Evolutionary conservation across 352 stramenopile genomes (phyloP), one percentile per base, ranked within the genome.

Genomic region (Phytophthora sansomeana): DNA sequence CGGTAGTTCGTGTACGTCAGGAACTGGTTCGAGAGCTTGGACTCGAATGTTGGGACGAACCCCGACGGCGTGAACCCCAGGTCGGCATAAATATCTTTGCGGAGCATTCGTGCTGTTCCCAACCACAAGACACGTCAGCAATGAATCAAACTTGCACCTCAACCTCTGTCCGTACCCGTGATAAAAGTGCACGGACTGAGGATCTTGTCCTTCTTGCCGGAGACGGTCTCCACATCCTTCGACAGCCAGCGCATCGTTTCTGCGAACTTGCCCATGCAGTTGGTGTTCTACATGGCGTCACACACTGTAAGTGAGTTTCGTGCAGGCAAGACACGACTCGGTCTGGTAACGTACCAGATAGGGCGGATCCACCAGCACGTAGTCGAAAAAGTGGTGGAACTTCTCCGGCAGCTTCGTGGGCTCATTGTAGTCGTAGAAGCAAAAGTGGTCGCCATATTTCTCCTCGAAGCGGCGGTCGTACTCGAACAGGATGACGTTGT

Each of bases 11-110:
- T 87, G 60, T 87, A 87, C 29, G 78, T 85, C 47, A 85, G 52
- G 60, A 87, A 85, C 28, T 84, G 75, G 46, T 87, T 87, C 38
- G 78, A 87, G n/a, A 87, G 65, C 53, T 87, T 87, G 14, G 78
- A 87, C 46, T 85, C 75, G 30, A 87, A 87, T 10, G 75, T 85
- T 24, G 78, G 74, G 24, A 49, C 51, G 52, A 87, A 85, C 6
- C 72, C 68, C 10, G 75, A 76, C 14, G 78, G 75, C 33, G 46
- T 83, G 56, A 87, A 85, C 39, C 73, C 75, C 19, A 87, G 46
- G n/a, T 87, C 74, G n/a, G 63, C 62, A 67, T 75, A 80, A 69
- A 87, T 87, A 67, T 81, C 52, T 62, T 83, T 81, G 51, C 74
- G 73, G 5, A 84, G 71, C 66, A 85, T 80, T 26, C 74, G 67